A percentile compares a stretch with the other conserved stretches of the same genome.
Conservation (phyloP, 139 green algal species). For the Dunaliella sp. region DNA sequence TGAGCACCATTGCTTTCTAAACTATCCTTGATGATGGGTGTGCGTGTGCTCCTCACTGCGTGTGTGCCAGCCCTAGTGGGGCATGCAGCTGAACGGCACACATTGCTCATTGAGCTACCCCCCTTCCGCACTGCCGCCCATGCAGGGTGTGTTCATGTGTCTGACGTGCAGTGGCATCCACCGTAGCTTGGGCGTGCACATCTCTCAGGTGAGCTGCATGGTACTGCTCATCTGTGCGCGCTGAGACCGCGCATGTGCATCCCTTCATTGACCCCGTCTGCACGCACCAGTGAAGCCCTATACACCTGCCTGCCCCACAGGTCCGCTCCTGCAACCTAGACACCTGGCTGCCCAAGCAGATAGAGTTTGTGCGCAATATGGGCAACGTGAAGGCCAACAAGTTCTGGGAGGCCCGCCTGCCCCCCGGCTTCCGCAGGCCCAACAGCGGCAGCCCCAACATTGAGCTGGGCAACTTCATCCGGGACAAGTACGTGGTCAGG, state of each 20-base stretch:
- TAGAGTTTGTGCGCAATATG: conserved; percentile 82
- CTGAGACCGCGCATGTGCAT: too few relatives aligned
- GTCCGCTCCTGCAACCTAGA: conserved; percentile 82
- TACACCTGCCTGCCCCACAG: conserved; percentile 1
- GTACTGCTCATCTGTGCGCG: too few relatives aligned
- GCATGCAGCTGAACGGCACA: too few relatives aligned
- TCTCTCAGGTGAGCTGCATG: conserved; percentile 83
- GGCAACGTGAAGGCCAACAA: conserved; percentile 76
- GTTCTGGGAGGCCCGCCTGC: conserved; percentile 85
- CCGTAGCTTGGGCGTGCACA: conserved; percentile 84
- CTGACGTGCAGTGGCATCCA: conserved; percentile 89
- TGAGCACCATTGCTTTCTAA: too few relatives aligned
- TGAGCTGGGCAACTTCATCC: conserved; percentile 83
- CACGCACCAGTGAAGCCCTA: too few relatives aligned
- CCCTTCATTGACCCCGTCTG: too few relatives aligned
- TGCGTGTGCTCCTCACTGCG: too few relatives aligned
- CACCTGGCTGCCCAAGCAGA: conserved; percentile 90
- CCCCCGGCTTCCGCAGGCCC: conserved; percentile 66
- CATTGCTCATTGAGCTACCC: too few relatives aligned
- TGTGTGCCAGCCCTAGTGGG: too few relatives aligned
- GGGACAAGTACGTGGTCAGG: conserved; percentile 72
- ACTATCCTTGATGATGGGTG: too few relatives aligned
- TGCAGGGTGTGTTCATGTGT: conserved; percentile 89
- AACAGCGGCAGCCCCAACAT: conserved; percentile 54
- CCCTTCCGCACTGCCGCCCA: too few relatives aligned